These are phyloP conservation scores for Chaetomium tenue DNA, from an alignment of 495 filamentous ascomycete species.

Conservation along the genomic window DNA sequence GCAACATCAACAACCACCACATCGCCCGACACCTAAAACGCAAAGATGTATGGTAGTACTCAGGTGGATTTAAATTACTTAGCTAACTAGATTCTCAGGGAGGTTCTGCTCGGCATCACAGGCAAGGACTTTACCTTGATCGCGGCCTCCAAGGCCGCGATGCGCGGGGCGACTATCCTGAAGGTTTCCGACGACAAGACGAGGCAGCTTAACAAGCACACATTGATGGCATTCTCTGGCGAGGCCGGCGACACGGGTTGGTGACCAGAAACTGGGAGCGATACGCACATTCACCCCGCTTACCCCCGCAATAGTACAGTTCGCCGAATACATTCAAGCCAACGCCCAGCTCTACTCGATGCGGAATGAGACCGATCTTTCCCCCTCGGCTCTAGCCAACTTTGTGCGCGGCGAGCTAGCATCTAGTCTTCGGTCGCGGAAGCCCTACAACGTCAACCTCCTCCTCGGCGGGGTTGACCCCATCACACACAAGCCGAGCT, in stretches of 20 bases:
- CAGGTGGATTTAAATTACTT: no score
- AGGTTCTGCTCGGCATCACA: slow-evolving; percentile 96
- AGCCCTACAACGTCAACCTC: slow-evolving; percentile 94
- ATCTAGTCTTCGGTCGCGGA: slow-evolving; percentile 80
- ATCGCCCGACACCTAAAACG: slow-evolving; percentile 1
- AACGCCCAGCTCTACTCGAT: slow-evolving; percentile 98
- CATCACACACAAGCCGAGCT: slow-evolving; percentile 77
- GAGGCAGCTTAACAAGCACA: slow-evolving; percentile 81
- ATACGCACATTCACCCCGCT: slow-evolving; percentile 23
- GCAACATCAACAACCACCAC: slow-evolving; percentile 1
- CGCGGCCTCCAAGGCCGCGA: slow-evolving; percentile 93
- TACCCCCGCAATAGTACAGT: slow-evolving; percentile 70
- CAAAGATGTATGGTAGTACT: slow-evolving; percentile 25
- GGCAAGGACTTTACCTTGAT: slow-evolving; percentile 99
- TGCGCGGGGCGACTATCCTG: slow-evolving; percentile 94
- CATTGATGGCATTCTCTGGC: slow-evolving; percentile 92
- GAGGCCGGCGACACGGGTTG: slow-evolving; percentile 95
- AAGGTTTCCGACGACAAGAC: slow-evolving; percentile 98
- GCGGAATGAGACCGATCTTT: slow-evolving; percentile 90
- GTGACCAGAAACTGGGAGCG: slow-evolving; percentile 14
- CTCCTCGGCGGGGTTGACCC: slow-evolving; percentile 89
- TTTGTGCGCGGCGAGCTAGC: slow-evolving; percentile 94
- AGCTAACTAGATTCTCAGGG: slow-evolving; percentile 55
- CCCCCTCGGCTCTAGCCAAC: slow-evolving; percentile 80
- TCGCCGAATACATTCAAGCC: slow-evolving; percentile 98